A percentile compares a stretch with the other conserved stretches of the same genome.
Evolutionary conservation across 495 filamentous ascomycete genomes (phyloP).

Genomic region (Penicillium longicatenatum): DNA sequence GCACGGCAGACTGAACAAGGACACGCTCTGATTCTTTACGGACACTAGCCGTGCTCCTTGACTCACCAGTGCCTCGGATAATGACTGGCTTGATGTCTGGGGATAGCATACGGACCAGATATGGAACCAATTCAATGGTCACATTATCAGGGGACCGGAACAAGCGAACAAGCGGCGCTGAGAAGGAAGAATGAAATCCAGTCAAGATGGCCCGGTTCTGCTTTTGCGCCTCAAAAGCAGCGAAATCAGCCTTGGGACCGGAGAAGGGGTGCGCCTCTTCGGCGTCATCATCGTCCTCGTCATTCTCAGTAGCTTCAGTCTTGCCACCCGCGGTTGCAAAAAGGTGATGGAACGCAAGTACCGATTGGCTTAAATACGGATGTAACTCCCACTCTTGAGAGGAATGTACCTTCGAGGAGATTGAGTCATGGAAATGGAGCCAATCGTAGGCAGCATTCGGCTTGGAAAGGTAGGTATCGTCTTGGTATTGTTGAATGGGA

Average conservation of each 20-base stretch:
- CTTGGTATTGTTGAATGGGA: constrained; percentile 83
- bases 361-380: constrained; percentile 80
- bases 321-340: constrained; percentile 64
- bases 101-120: constrained; percentile 76
- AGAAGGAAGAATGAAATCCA: constrained; percentile 57
- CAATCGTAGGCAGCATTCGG: constrained; percentile 86
- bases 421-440: constrained; percentile 88
- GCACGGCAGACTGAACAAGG: constrained; percentile 76
- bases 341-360: constrained; percentile 88
- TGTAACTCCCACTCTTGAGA: constrained; percentile 86
- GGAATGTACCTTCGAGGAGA: constrained; percentile 71
- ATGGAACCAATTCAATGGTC: constrained; percentile 79
- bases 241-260: constrained; percentile 76
- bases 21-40: constrained; percentile 80
- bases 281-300: constrained; percentile 50
- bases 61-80: constrained; percentile 69
- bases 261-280: constrained; percentile 71
- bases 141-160: constrained; percentile 77
- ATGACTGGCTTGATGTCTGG: constrained; percentile 93
- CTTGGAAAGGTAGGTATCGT: constrained; percentile 88
- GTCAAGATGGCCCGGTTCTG: constrained; percentile 59
- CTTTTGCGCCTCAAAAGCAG: constrained; percentile 75
- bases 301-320: constrained; percentile 30
- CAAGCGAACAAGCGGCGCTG: constrained; percentile 62
- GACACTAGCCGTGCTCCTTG: constrained; percentile 74